Evolutionary conservation across 2,329 filamentous ascomycete genomes (phyloP).

Genomic region (Nemania sp.): DNA sequence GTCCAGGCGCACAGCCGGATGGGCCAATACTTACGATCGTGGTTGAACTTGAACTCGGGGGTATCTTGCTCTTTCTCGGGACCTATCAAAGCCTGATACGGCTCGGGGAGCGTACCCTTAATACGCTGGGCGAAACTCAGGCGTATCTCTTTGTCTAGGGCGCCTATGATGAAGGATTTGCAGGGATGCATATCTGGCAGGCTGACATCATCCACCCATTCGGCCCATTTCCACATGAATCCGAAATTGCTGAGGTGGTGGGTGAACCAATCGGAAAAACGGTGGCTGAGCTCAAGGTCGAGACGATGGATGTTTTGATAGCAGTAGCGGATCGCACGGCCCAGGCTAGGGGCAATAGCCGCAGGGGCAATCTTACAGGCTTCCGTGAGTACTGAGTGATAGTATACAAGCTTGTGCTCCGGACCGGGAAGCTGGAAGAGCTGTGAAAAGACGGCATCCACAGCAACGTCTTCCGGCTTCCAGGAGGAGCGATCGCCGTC

Average conservation of each 20-base stretch:
- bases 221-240: slow-evolving; percentile 99
- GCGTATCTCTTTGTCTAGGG: slow-evolving; percentile 94
- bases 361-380: slow-evolving; percentile 94
- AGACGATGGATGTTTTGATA: slow-evolving; percentile 81
- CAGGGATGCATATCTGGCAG: slow-evolving; percentile 78
- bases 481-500: slow-evolving; percentile 72
- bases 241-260: slow-evolving; percentile 99
- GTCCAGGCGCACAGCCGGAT: slow-evolving; percentile 6
- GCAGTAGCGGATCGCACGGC: slow-evolving; percentile 87
- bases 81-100: slow-evolving; percentile 79
- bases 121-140: slow-evolving; percentile 96
- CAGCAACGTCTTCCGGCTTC: slow-evolving; percentile 96
- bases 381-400: slow-evolving; percentile 92
- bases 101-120: slow-evolving; percentile 85
- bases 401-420: slow-evolving; percentile 95
- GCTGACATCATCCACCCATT: slow-evolving; percentile 88
- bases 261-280: slow-evolving; percentile 96
- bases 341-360: slow-evolving; percentile 92
- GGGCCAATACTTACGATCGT: slow-evolving; percentile 63
- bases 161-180: slow-evolving; percentile 90
- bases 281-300: slow-evolving; percentile 82
- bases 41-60: slow-evolving; percentile 90
- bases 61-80: slow-evolving; percentile 91
- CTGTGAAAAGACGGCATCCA: slow-evolving; percentile 98
- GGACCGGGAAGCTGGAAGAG: slow-evolving; percentile 83